Evolutionary conservation across 345 rosid genomes (phyloP).

Genomic region (Diplotaxis tenuifolia): DNA sequence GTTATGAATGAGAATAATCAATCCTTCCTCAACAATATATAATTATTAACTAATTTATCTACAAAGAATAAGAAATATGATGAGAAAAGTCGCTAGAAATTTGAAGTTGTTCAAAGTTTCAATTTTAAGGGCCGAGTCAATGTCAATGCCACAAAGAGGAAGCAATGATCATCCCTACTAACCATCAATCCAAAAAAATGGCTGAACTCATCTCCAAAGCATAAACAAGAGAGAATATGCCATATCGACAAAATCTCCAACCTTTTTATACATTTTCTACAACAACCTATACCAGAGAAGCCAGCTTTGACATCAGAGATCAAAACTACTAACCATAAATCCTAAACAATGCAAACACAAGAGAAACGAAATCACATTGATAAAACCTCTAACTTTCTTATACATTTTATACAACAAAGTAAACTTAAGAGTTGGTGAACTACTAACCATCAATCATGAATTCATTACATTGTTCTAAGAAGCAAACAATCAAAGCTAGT

Average conservation of each 20-base stretch:
- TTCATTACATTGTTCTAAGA: too few species aligned
- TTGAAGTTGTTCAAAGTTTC: slow-evolving; percentile 25
- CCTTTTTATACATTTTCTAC: neutral
- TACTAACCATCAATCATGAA: too few species aligned
- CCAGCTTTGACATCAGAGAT: slow-evolving; percentile 8
- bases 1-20: too few species aligned
- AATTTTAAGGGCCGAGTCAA: slow-evolving; percentile 25
- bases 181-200: too few species aligned
- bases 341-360: neutral
- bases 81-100: slow-evolving; percentile 31
- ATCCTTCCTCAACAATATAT: too few species aligned
- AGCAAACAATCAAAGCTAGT: neutral
- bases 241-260: neutral
- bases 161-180: slow-evolving; percentile 18
- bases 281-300: neutral
- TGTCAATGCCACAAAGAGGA: slow-evolving; percentile 39
- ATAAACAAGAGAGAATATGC: neutral
- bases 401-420: neutral
- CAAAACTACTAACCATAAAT: neutral
- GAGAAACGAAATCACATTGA: neutral
- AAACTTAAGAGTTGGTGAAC: neutral
- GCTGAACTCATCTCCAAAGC: neutral
- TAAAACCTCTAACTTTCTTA: neutral
- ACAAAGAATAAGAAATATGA: neutral
- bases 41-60: neutral